Conservation (phyloP, 2,329 filamentous ascomycete genomes). For the Juglanconis oblonga region DNA sequence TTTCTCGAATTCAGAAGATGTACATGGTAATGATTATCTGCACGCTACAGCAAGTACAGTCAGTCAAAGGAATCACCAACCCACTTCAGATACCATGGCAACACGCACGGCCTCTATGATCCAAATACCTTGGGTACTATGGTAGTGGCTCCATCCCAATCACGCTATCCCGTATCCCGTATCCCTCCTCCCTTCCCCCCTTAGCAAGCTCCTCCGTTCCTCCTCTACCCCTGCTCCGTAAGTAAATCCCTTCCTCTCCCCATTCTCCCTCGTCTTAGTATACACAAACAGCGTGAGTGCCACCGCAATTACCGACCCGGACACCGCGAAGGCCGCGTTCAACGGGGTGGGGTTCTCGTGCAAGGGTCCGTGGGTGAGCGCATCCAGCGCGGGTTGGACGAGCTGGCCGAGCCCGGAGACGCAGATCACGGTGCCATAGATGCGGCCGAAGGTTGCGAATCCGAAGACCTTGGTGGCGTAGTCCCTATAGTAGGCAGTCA, state of each 20-base stretch:
- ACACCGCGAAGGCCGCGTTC: conserved; percentile 54
- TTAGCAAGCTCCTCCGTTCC: background rate
- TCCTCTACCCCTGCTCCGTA: background rate
- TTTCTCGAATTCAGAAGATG: too few relatives aligned
- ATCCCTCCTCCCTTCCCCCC: background rate
- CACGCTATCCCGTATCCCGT: background rate
- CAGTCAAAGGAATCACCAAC: too few relatives aligned
- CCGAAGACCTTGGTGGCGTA: conserved; percentile 77
- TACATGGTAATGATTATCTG: too few relatives aligned
- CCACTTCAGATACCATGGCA: background rate
- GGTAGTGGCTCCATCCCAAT: background rate
- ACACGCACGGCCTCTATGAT: background rate
- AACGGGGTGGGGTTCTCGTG: conserved; percentile 61
- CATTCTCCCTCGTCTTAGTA: conserved; percentile 19
- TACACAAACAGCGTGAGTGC: conserved; percentile 54
- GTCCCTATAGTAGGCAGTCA: conserved; percentile 41
- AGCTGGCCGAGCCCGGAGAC: conserved; percentile 71
- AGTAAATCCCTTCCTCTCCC: too few relatives aligned
- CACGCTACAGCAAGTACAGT: too few relatives aligned
- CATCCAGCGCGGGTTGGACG: conserved; percentile 66
- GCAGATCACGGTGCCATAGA: conserved; percentile 75
- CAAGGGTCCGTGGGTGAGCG: conserved; percentile 62
- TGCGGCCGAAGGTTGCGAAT: conserved; percentile 75
- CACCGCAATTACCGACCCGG: conserved; percentile 53
- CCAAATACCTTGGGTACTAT: too few relatives aligned